phyloP scores from a whole-genome alignment of 2,329 filamentous ascomycete species.

The Alternaria sp. region DNA sequence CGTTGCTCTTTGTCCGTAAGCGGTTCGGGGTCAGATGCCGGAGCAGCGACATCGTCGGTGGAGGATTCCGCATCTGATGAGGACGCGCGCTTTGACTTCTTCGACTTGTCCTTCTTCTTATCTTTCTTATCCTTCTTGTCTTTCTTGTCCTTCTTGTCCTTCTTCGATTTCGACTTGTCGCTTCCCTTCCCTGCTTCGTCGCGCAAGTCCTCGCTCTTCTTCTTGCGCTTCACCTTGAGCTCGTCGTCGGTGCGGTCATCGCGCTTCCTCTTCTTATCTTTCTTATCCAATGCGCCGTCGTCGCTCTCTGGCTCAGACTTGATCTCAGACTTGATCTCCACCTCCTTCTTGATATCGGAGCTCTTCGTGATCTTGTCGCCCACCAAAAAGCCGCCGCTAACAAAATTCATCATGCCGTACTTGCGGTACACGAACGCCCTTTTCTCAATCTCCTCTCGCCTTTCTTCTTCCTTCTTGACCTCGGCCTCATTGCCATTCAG shows the following conservation, averaged over 20 bases:
- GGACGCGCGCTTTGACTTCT: conserved; percentile 36
- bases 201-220: conserved; percentile 48
- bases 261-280: conserved; percentile 47
- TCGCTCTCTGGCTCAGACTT: conserved; percentile 54
- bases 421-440: conserved; percentile 77
- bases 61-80: conserved; percentile 34
- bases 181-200: conserved; percentile 37
- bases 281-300: conserved; percentile 30
- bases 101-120: conserved; percentile 39
- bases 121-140: conserved; percentile 37
- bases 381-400: conserved; percentile 79
- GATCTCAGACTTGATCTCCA: conserved; percentile 45
- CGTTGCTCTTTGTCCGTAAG: conserved; percentile 55
- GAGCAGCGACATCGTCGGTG: conserved; percentile 27
- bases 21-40: conserved; percentile 39
- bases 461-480: conserved; percentile 74
- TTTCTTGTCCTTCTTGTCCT: conserved; percentile 49
- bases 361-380: conserved; percentile 65
- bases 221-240: conserved; percentile 49
- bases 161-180: conserved; percentile 34
- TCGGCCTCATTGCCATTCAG: conserved; percentile 88
- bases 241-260: conserved; percentile 44
- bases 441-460: conserved; percentile 74
- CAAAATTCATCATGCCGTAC: conserved; percentile 85
- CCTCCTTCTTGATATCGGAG: conserved; percentile 52